Evolutionary conservation across 2,329 filamentous ascomycete species (phyloP).

Genomic region (Gnomoniopsis sp.): DNA sequence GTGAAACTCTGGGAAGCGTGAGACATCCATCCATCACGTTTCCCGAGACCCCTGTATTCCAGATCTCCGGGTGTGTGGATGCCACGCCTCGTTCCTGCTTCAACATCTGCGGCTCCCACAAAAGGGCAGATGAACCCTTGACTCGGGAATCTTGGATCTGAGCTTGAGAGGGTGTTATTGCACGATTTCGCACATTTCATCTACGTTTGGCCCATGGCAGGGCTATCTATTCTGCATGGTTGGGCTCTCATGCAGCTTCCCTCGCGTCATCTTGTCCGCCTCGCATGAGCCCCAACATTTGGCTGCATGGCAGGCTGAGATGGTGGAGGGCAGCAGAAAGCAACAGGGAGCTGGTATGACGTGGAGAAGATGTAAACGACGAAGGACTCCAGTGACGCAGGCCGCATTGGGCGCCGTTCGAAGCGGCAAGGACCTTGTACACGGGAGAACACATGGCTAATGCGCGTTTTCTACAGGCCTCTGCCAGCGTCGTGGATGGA

Average conservation of each 20-base stretch:
- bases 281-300: constrained; percentile 11
- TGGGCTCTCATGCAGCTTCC: constrained; percentile 33
- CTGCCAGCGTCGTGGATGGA: constrained; percentile 92
- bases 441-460: constrained; percentile 13
- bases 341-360: constrained; percentile 6
- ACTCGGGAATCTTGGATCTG: constrained; percentile 1
- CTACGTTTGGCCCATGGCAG: constrained; percentile 18
- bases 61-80: constrained; percentile 1
- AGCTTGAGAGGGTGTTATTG: background rate
- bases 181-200: constrained; percentile 6
- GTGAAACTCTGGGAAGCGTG: constrained; percentile 6
- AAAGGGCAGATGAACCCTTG: constrained; percentile 1
- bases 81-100: constrained; percentile 8
- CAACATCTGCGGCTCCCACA: constrained; percentile 5
- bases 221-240: constrained; percentile 28
- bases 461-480: constrained; percentile 60
- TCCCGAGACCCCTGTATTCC: constrained; percentile 11
- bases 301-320: constrained; percentile 7
- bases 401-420: constrained; percentile 16
- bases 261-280: constrained; percentile 22
- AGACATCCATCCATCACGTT: constrained; percentile 15
- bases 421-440: constrained; percentile 15
- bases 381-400: background rate
- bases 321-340: background rate
- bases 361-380: constrained; percentile 5